These are phyloP conservation scores for Solanum chmielewskii DNA, from an alignment of 257 asterid species.

Conservation along the genomic window DNA sequence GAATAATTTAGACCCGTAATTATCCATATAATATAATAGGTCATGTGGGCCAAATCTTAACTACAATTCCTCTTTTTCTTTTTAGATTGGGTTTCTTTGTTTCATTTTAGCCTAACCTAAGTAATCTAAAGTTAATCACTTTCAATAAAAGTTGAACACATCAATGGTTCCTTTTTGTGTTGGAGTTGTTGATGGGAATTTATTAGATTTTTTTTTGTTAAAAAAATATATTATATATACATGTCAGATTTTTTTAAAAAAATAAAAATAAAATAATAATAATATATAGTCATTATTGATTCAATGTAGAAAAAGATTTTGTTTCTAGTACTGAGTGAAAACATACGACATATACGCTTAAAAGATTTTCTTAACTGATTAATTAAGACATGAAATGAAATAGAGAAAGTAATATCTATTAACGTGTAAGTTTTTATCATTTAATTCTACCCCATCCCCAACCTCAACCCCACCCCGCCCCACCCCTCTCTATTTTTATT, in stretches of 20 bases:
- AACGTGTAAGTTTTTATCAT: not conserved
- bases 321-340: no score
- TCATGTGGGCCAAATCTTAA: not conserved
- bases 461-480: not conserved
- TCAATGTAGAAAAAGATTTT: no score
- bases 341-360: no score
- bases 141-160: not conserved
- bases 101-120: not conserved
- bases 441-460: not conserved
- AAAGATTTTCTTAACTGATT: rapidly evolving
- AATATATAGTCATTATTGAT: no score
- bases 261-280: no score
- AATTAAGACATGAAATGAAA: not conserved
- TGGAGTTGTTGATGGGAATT: no score
- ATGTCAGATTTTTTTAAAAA: no score
- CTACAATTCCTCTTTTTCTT: not conserved
- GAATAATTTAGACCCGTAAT: no score
- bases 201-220: rapidly evolving
- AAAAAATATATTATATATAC: no score
- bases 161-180: no score
- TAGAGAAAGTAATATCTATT: no score
- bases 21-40: not conserved
- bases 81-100: not conserved
- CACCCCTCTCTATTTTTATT: not conserved
- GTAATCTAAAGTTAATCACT: not conserved